phyloP scores from a whole-genome alignment of 306 rosid genomes.

The Phaseolus lunatus region DNA sequence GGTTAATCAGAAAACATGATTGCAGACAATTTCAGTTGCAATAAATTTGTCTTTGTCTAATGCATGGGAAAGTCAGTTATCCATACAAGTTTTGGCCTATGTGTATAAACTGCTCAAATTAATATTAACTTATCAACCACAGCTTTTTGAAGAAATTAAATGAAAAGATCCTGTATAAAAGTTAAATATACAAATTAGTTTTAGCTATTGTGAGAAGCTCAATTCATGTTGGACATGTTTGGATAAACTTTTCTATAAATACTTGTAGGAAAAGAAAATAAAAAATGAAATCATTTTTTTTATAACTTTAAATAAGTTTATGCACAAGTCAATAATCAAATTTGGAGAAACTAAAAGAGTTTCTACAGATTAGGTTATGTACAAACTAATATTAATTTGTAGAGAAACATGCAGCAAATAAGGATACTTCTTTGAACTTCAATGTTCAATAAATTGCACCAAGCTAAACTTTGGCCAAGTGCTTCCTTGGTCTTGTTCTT shows the following conservation, averaged over 20 bases:
- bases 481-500: background rate
- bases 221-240: too few relatives aligned
- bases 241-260: too few relatives aligned
- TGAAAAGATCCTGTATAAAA: background rate
- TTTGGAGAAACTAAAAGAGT: background rate
- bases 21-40: slow-evolving; percentile 1
- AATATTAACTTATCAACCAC: background rate
- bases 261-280: too few relatives aligned
- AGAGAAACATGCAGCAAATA: background rate
- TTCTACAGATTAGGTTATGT: background rate
- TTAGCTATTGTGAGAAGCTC: background rate
- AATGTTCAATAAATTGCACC: background rate
- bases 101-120: background rate
- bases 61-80: background rate
- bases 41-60: background rate
- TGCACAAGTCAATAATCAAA: too few relatives aligned
- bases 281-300: too few relatives aligned
- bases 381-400: background rate
- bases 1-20: slow-evolving; percentile 17
- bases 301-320: too few relatives aligned
- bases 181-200: too few relatives aligned
- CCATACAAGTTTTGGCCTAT: background rate
- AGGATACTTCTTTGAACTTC: background rate
- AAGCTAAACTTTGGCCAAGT: slow-evolving; percentile 4
- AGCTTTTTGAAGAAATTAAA: too few relatives aligned